Evolutionary conservation across 2,329 filamentous ascomycete species (phyloP).

Genomic region (Penicillium aurantiogriseum): DNA sequence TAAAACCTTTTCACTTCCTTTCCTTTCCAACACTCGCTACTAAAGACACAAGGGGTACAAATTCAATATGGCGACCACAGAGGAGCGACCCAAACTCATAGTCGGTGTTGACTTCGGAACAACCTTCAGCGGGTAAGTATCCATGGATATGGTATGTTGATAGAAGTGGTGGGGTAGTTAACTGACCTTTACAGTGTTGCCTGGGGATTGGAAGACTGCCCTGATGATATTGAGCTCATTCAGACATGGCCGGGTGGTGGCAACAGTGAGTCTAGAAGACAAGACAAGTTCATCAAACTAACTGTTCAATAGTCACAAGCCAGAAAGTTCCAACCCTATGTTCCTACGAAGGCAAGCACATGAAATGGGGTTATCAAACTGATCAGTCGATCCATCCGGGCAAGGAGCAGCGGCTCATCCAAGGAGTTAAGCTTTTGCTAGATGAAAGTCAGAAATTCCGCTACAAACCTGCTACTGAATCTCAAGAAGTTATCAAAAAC

Average conservation of each 20-base stretch:
- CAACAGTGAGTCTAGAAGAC: conserved; percentile 16
- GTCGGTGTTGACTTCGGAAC: conserved; percentile 34
- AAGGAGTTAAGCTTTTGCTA: conserved; percentile 26
- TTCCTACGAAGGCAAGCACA: conserved; percentile 4
- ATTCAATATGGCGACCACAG: background rate
- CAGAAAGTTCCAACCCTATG: conserved; percentile 24
- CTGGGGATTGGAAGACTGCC: conserved; percentile 18
- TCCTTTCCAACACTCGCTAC: background rate
- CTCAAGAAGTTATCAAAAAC: background rate
- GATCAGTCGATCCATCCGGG: conserved; percentile 5
- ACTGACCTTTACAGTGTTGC: conserved; percentile 14
- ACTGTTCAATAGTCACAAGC: conserved; percentile 10
- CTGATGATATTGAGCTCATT: conserved; percentile 22
- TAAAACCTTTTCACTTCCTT: background rate
- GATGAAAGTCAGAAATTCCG: conserved; percentile 5
- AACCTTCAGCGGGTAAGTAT: conserved; percentile 30
- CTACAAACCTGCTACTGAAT: conserved; percentile 9
- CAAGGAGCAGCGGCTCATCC: conserved; percentile 20
- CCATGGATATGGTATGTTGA: background rate
- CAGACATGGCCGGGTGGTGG: conserved; percentile 27
- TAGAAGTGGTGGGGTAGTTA: too few species aligned
- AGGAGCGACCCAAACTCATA: conserved; percentile 12
- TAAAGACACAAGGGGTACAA: background rate
- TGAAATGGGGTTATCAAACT: conserved; percentile 28
- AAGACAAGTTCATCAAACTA: background rate